A percentile compares a stretch with the other conserved stretches of the same genome.
Conservation (phyloP, 192 early-diverging fungal species). For the Coemansia sp. region DNA sequence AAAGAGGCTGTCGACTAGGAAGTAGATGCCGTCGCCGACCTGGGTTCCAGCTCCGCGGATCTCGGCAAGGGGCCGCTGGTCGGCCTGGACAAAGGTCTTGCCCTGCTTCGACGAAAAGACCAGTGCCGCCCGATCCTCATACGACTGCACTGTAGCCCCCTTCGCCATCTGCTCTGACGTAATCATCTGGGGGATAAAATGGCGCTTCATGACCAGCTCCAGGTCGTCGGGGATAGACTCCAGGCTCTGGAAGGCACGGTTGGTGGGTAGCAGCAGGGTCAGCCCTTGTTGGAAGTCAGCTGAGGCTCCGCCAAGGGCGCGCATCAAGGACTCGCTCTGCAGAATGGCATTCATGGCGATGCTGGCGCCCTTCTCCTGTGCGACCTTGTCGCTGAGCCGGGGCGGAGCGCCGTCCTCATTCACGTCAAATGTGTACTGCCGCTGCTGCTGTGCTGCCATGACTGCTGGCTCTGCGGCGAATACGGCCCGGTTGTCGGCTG, state of each 20-base stretch:
- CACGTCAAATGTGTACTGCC: slow-evolving; percentile 34
- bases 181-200: slow-evolving; percentile 32
- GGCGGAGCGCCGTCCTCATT: slow-evolving; percentile 19
- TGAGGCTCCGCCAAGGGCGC: slow-evolving; percentile 42
- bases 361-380: slow-evolving; percentile 33
- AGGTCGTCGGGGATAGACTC: slow-evolving; percentile 25
- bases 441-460: neutral
- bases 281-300: slow-evolving; percentile 29
- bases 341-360: slow-evolving; percentile 42
- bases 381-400: slow-evolving; percentile 33
- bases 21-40: slow-evolving; percentile 31
- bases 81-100: slow-evolving; percentile 30
- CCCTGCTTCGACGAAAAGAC: slow-evolving; percentile 18
- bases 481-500: too few species aligned
- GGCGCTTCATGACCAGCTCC: slow-evolving; percentile 32
- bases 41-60: slow-evolving; percentile 23
- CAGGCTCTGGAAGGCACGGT: slow-evolving; percentile 32
- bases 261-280: slow-evolving; percentile 42
- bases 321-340: slow-evolving; percentile 33
- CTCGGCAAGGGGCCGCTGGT: slow-evolving; percentile 11
- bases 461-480: too few species aligned
- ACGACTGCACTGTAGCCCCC: slow-evolving; percentile 19
- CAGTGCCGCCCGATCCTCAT: slow-evolving; percentile 14
- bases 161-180: slow-evolving; percentile 23
- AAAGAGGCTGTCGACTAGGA: slow-evolving; percentile 32